Evolutionary conservation across 2,329 filamentous ascomycete species (phyloP).

Genomic region (Dothidotthia symphoricarpi): DNA sequence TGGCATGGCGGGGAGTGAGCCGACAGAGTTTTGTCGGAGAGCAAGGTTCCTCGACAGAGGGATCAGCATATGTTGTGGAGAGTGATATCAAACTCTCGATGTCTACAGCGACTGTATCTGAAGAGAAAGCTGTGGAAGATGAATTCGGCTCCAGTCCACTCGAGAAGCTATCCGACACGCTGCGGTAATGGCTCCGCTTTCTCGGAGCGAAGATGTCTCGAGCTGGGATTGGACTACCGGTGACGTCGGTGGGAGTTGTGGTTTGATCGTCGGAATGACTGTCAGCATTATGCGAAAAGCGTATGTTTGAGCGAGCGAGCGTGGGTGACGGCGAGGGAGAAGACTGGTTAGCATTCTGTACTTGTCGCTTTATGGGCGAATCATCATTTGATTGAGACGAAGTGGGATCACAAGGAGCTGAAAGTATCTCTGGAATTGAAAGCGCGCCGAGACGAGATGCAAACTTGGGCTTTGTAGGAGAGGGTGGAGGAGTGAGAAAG

Average conservation of each 20-base stretch:
- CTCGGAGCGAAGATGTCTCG: background rate
- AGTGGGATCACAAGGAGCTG: slow-evolving; percentile 4
- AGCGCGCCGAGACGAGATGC: slow-evolving; percentile 13
- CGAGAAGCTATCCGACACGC: slow-evolving; percentile 10
- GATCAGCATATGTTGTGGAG: background rate
- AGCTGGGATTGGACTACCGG: background rate
- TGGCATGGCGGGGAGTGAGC: slow-evolving; percentile 22
- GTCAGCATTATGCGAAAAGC: slow-evolving; percentile 4
- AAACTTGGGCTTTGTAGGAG: slow-evolving; percentile 25
- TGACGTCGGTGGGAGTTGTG: background rate
- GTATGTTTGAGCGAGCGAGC: slow-evolving; percentile 10
- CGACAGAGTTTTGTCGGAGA: slow-evolving; percentile 8
- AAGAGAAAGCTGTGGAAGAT: slow-evolving; percentile 2
- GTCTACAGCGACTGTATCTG: slow-evolving; percentile 1
- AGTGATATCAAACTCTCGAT: slow-evolving; percentile 1
- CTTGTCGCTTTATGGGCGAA: slow-evolving; percentile 9
- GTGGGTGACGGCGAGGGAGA: slow-evolving; percentile 3
- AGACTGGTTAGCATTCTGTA: background rate
- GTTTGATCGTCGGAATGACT: background rate
- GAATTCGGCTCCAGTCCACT: slow-evolving; percentile 1
- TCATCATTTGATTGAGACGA: slow-evolving; percentile 10
- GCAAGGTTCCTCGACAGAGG: background rate
- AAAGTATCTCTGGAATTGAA: slow-evolving; percentile 14
- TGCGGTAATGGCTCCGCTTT: slow-evolving; percentile 4
- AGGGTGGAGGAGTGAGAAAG: slow-evolving; percentile 19